A percentile compares a stretch with the other conserved stretches of the same genome.
Evolutionary conservation across 1,139 yeast species (phyloP).

Genomic region (Blastobotrys elegans): DNA sequence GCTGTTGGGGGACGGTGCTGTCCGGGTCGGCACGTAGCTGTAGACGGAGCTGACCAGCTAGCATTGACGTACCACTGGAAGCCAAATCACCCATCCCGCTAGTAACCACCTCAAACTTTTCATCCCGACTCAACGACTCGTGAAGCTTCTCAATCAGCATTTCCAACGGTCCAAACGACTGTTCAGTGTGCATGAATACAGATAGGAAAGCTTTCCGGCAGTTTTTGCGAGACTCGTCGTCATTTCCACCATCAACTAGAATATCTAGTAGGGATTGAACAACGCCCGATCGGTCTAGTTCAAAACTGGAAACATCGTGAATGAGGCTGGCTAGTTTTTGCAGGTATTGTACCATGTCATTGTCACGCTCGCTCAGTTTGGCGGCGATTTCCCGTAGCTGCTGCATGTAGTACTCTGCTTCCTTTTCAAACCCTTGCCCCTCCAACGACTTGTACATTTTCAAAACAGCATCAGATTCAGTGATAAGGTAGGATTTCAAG

Average conservation of each 20-base stretch:
- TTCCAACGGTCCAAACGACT: conserved; percentile 29
- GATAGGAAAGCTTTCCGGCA: conserved; percentile 42
- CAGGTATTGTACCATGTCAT: conserved; percentile 41
- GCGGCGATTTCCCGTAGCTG: conserved; percentile 20
- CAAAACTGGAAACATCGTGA: conserved; percentile 62
- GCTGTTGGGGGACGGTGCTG: conserved; percentile 20
- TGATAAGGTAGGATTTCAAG: conserved; percentile 24
- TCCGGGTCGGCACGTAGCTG: conserved; percentile 42
- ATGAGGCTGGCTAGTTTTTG: conserved; percentile 35
- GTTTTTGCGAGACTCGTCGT: conserved; percentile 14
- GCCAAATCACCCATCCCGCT: conserved; percentile 38
- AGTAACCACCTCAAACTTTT: conserved; percentile 66
- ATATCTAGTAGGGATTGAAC: conserved; percentile 44
- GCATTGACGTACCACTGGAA: conserved; percentile 38
- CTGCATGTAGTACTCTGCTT: conserved; percentile 24
- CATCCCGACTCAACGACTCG: conserved; percentile 70
- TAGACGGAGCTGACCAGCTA: conserved; percentile 70
- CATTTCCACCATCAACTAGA: conserved; percentile 34
- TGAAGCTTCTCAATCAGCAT: conserved; percentile 55
- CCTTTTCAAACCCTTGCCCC: conserved; percentile 28
- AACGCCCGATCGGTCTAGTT: conserved; percentile 65
- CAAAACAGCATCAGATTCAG: conserved; percentile 18
- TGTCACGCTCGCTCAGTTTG: conserved; percentile 17
- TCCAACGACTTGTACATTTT: conserved; percentile 20
- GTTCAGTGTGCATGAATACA: conserved; percentile 40